Evolutionary conservation across 495 filamentous ascomycete genomes (phyloP).

Genomic region (Corynascus novoguineensis): DNA sequence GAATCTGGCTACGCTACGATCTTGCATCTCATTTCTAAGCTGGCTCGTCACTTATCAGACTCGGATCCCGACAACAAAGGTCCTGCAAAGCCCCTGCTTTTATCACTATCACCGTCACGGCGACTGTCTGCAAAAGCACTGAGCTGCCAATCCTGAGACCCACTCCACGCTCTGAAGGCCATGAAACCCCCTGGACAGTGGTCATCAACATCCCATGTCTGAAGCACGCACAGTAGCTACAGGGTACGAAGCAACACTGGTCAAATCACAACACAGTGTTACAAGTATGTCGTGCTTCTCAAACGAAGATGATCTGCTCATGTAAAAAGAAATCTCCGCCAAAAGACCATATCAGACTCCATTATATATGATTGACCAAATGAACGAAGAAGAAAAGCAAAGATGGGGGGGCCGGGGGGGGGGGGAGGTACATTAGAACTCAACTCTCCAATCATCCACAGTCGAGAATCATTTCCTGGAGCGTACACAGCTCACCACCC

Average conservation of each 20-base stretch:
- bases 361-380: background rate
- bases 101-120: slow-evolving; percentile 7
- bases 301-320: no score
- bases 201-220: background rate
- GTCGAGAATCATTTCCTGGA: no score
- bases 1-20: background rate
- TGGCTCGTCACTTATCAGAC: background rate
- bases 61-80: background rate
- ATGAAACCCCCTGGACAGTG: background rate
- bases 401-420: no score
- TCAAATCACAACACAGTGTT: background rate
- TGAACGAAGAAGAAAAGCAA: background rate
- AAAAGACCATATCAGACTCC: background rate
- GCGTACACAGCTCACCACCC: no score
- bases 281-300: no score
- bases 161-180: background rate
- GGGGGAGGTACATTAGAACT: no score
- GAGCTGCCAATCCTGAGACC: background rate
- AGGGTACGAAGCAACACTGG: background rate
- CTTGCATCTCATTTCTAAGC: background rate
- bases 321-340: background rate
- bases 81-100: background rate
- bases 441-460: no score
- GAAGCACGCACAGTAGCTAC: background rate
- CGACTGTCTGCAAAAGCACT: background rate